Evolutionary conservation across 176 grass and related monocot genomes (phyloP).

Genomic region (Saccharum spontaneum): DNA sequence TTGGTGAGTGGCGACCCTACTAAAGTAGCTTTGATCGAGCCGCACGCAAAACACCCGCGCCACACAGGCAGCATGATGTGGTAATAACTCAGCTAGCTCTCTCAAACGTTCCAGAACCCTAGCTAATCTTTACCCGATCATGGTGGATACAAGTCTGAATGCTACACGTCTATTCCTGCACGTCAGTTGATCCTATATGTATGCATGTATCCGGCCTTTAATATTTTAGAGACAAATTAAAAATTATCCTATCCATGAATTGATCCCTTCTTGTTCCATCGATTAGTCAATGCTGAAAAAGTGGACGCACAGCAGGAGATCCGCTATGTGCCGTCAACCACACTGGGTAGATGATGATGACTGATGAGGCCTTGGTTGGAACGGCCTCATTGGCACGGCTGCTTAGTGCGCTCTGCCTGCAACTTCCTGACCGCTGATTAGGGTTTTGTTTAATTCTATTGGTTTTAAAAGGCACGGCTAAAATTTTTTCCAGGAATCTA

Average conservation of each 20-base stretch:
- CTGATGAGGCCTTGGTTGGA: slow-evolving; percentile 18
- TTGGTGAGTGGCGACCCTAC: slow-evolving; percentile 8
- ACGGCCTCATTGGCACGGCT: slow-evolving; percentile 16
- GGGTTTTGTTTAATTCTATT: slow-evolving; percentile 2
- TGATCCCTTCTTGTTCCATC: neutral
- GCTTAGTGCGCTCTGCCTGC: slow-evolving; percentile 21
- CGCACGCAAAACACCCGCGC: neutral
- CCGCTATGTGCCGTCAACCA: neutral
- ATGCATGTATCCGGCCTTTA: neutral
- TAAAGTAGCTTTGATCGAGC: neutral
- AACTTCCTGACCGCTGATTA: neutral
- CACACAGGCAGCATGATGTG: neutral
- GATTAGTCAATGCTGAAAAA: neutral
- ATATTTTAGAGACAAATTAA: neutral
- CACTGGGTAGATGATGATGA: neutral
- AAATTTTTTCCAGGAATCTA: neutral
- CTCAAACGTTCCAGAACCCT: slow-evolving; percentile 34
- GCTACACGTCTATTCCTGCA: slow-evolving; percentile 21
- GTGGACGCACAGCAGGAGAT: too few relatives aligned
- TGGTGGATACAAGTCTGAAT: slow-evolving; percentile 10
- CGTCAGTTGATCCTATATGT: neutral
- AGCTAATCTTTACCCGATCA: neutral
- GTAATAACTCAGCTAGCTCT: neutral
- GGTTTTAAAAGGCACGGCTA: neutral
- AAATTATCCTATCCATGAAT: neutral